Evolutionary conservation across 106 monocot genomes (phyloP).

Genomic region (Ottelia alismoides): DNA sequence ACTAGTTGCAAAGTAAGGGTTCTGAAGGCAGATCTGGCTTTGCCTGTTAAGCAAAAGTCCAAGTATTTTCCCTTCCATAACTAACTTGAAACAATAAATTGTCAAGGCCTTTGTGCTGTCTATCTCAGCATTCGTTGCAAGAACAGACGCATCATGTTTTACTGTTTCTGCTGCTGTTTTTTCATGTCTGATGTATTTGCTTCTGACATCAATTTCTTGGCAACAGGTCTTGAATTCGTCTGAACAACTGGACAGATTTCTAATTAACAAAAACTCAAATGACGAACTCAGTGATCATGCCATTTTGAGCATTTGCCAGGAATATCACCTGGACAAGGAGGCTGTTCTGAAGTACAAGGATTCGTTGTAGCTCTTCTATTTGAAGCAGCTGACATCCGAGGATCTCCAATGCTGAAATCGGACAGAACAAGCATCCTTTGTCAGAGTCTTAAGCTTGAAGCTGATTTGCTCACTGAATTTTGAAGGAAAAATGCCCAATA

Average conservation of each 20-base stretch:
- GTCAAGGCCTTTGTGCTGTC: too few species aligned
- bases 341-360: conserved; percentile 8
- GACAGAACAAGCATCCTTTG: too few species aligned
- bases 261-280: background rate
- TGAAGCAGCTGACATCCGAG: too few species aligned
- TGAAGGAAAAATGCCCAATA: too few species aligned
- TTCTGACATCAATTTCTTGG: background rate
- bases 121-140: too few species aligned
- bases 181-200: too few species aligned
- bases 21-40: background rate
- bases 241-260: conserved; percentile 12
- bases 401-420: too few species aligned
- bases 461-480: too few species aligned
- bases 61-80: background rate
- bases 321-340: conserved; percentile 5
- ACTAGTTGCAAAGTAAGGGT: too few species aligned
- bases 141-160: too few species aligned
- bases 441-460: too few species aligned
- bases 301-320: conserved; percentile 3
- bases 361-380: conserved; percentile 4
- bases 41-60: background rate
- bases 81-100: background rate
- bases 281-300: conserved; percentile 2
- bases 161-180: too few species aligned
- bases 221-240: conserved; percentile 8